phyloP scores from a whole-genome alignment of 352 stramenopile genomes.

The Plasmopara viticola region DNA sequence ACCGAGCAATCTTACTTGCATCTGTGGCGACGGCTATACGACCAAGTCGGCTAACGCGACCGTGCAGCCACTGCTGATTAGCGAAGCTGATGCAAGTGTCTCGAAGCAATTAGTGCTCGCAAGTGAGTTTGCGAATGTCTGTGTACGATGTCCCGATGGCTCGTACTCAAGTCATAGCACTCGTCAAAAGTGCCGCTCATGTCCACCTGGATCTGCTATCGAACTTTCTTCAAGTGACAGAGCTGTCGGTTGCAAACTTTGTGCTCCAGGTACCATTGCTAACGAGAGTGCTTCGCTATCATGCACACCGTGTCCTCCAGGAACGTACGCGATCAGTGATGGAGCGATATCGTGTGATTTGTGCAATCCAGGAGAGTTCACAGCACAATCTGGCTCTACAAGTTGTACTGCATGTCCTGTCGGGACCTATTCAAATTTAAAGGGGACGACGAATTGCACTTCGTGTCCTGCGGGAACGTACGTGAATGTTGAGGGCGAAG shows the following conservation, averaged over 20 bases:
- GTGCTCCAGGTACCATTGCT: constrained; percentile 38
- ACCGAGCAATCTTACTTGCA: constrained; percentile 23
- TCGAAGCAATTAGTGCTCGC: constrained; percentile 5
- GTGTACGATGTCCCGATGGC: constrained; percentile 28
- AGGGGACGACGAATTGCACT: constrained; percentile 10
- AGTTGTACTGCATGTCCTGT: constrained; percentile 24
- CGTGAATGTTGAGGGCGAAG: constrained; percentile 27
- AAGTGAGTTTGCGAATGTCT: constrained; percentile 15
- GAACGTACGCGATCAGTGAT: constrained; percentile 25
- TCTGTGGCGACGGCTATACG: constrained; percentile 26
- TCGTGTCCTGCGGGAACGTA: constrained; percentile 30
- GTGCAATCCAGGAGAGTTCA: constrained; percentile 41
- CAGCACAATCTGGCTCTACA: constrained; percentile 13
- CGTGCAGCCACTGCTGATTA: background rate
- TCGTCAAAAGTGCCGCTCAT: constrained; percentile 30
- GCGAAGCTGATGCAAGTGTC: background rate
- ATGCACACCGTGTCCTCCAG: constrained; percentile 31
- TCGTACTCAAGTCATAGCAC: constrained; percentile 47
- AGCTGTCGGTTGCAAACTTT: constrained; percentile 24
- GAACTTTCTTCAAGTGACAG: background rate
- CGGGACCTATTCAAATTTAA: constrained; percentile 25
- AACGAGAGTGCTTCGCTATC: constrained; percentile 21
- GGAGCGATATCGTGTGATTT: constrained; percentile 29
- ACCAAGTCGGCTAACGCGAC: background rate
- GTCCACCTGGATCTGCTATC: constrained; percentile 23